These are phyloP conservation scores for Boletellus deceptivus DNA, from an alignment of 1,284 basidiomycete species.

Conservation along the genomic window DNA sequence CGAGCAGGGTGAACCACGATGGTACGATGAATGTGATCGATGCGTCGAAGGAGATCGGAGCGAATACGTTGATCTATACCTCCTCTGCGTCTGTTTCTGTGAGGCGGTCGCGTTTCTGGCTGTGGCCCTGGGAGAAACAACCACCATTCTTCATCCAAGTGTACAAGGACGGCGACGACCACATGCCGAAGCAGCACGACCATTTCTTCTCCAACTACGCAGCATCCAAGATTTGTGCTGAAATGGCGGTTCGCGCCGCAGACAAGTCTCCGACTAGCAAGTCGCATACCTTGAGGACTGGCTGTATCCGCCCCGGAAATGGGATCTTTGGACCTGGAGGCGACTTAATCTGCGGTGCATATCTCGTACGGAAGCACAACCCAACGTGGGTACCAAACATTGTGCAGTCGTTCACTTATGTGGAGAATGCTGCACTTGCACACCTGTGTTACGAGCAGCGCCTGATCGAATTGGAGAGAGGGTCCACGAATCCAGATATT, in stretches of 20 bases:
- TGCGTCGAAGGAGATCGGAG: constrained; percentile 42
- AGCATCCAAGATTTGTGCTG: constrained; percentile 53
- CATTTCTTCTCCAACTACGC: constrained; percentile 75
- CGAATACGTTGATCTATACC: constrained; percentile 56
- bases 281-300: constrained; percentile 51
- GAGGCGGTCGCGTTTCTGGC: constrained; percentile 53
- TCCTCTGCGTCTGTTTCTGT: constrained; percentile 60
- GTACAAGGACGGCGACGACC: constrained; percentile 53
- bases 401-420: constrained; percentile 64
- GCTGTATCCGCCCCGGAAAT: constrained; percentile 71
- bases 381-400: constrained; percentile 59
- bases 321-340: constrained; percentile 72
- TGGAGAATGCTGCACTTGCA: constrained; percentile 69
- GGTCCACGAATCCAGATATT: constrained; percentile 54
- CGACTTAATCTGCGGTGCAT: constrained; percentile 62
- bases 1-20: constrained; percentile 57
- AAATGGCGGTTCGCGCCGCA: constrained; percentile 53
- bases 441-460: constrained; percentile 71
- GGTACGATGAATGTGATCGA: constrained; percentile 64
- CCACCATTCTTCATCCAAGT: constrained; percentile 56
- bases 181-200: constrained; percentile 46
- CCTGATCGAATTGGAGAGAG: constrained; percentile 48
- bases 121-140: constrained; percentile 69
- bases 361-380: constrained; percentile 56
- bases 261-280: constrained; percentile 41